Base-by-base conservation (phyloP, 108 stramenopile species). In the Cyclotella atomus region DNA sequence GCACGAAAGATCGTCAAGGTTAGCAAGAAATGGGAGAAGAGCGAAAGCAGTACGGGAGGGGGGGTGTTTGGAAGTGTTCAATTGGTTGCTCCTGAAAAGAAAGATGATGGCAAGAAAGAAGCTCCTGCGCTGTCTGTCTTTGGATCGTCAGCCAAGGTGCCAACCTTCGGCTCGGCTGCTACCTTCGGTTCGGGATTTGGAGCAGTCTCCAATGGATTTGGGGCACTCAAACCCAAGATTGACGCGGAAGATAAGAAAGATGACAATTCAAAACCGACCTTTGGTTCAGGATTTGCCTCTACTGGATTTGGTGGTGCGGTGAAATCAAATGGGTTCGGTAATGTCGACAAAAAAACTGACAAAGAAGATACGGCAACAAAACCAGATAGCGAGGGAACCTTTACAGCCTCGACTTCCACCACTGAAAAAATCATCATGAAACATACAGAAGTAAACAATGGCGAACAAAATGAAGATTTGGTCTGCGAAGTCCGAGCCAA, bases 381-480 rank as follows among this genome's bases (percentile, higher is more conserved):
- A 38, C 35, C 59, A 38, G 15, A 24, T n/a, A n/a, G 9, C 27
- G 55, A 54, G 8, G 50, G 60, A 7, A 49, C 44, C 32, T 28
- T 23, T 29, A 29, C 62, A 10, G 17, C 63, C 5, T 23, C 80
- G 14, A 17, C 56, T 17, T 44, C 44, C 36, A 17, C 15, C 53
- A 23, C 47, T 70, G 61, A 57, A 30, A 57, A 32, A 57, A 15
- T 57, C 2, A n/a, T 32, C 56, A 7, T 57, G 56, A 15, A 29
- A 25, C 15, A 68, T 23, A 30, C 59, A 2, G 68, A 59, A 19
- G 35, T 45, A 7, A 44, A 75, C 0, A 92, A 88, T 55, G 91
- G 91, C 30, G 91, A 92, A 75, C 82, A 89, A 70, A 77, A 85
- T 59, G 87, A 89, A 61, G 64, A 87, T 43, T 68, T 64, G 41